phyloP scores from a whole-genome alignment of 768 basidiomycete species.

The Boletus sp. region DNA sequence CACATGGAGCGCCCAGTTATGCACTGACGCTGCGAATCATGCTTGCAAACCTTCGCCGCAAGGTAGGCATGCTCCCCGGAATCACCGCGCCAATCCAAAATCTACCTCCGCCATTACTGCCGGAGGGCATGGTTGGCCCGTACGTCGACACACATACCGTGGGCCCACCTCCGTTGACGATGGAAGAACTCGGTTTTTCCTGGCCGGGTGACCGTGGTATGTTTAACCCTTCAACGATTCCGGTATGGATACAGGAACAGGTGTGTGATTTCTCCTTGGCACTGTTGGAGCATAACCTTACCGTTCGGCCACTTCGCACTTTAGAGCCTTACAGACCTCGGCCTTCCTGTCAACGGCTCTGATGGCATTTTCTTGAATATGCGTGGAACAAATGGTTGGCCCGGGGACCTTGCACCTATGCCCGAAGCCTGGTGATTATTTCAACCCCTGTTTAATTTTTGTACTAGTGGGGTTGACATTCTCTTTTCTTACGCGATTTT shows the following conservation, averaged over 20 bases:
- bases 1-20: constrained; percentile 48
- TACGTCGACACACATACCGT: constrained; percentile 51
- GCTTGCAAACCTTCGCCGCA: constrained; percentile 88
- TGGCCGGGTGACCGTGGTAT: constrained; percentile 64
- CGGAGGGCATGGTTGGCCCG: constrained; percentile 57
- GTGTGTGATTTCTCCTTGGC: constrained; percentile 40
- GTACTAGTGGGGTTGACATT: constrained; percentile 25
- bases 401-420: constrained; percentile 68
- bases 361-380: constrained; percentile 87
- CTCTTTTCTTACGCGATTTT: constrained; percentile 17
- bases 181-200: constrained; percentile 80
- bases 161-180: constrained; percentile 62
- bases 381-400: constrained; percentile 69
- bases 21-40: constrained; percentile 89
- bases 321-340: constrained; percentile 85
- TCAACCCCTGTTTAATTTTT: constrained; percentile 9
- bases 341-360: constrained; percentile 86
- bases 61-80: constrained; percentile 64
- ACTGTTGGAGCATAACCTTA: not conserved
- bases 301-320: not conserved
- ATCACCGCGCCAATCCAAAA: constrained; percentile 46
- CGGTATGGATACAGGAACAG: constrained; percentile 91
- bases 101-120: constrained; percentile 50
- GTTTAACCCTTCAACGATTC: constrained; percentile 78
- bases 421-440: constrained; percentile 77